phyloP scores from a whole-genome alignment of 345 rosid genomes.

The Passiflora organensis region DNA sequence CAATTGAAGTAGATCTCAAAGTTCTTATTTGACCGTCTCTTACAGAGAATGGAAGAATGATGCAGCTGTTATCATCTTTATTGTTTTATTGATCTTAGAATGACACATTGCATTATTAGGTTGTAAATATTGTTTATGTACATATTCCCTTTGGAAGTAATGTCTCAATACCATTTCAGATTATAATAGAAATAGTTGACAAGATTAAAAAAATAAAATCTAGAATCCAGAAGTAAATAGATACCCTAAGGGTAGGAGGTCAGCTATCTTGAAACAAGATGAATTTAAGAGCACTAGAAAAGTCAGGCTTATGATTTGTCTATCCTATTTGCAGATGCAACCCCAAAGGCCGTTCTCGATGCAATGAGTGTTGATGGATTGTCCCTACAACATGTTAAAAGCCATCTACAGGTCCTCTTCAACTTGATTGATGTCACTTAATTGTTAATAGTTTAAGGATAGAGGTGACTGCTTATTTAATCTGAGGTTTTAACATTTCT shows the following conservation, averaged over 20 bases:
- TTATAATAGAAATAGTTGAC: too few relatives aligned
- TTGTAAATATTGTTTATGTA: too few relatives aligned
- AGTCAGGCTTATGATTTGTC: not conserved
- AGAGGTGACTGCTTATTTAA: not conserved
- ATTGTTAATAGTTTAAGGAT: not conserved
- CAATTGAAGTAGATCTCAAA: too few relatives aligned
- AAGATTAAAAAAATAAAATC: too few relatives aligned
- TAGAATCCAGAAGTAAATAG: too few relatives aligned
- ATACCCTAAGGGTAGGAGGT: too few relatives aligned
- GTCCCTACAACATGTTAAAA: slow-evolving; percentile 24
- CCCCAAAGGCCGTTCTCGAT: slow-evolving; percentile 16
- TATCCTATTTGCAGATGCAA: slow-evolving; percentile 27
- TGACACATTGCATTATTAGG: too few relatives aligned
- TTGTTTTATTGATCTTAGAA: too few relatives aligned
- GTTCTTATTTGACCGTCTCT: too few relatives aligned
- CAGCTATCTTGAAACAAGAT: not conserved
- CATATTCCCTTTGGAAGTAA: not conserved
- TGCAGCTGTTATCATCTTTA: too few relatives aligned
- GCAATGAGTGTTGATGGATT: slow-evolving; percentile 22
- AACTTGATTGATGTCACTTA: not conserved
- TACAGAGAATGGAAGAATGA: too few relatives aligned
- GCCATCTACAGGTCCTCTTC: slow-evolving; percentile 30
- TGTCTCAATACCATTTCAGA: too few relatives aligned
- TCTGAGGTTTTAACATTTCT: not conserved
- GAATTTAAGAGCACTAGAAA: not conserved